Evolutionary conservation across 192 early-diverging fungal species (phyloP), one percentile per base, ranked within the genome.

Genomic region (Geosiphon pyriformis): DNA sequence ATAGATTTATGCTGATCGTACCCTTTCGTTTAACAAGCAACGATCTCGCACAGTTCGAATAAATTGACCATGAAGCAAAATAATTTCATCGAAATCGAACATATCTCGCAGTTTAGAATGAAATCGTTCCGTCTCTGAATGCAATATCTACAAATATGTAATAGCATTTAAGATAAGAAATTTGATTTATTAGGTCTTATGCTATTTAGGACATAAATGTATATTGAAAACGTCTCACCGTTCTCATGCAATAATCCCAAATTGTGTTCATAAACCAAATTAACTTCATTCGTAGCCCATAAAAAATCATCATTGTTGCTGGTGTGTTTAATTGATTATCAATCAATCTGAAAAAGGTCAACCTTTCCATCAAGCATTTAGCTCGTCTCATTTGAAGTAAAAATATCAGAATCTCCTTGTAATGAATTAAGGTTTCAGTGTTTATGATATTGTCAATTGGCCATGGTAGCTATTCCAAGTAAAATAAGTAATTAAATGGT

Each of bases 201-300:
- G n/a, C n/a, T n/a, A n/a, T n/a, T n/a, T n/a, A 60, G 6, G 25
- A 30, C 33, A 37, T 37, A 6, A 1, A n/a, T n/a, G 33, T 34
- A 46, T 11, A 10, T 59, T n/a, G n/a, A n/a, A n/a, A n/a, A n/a
- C n/a, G n/a, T 23, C 67, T 57, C 55, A 75, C 76, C 35, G 74
- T 78, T 12, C 70, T 75, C 70, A 78, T 70, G 10, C 71, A 48
- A 53, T 78, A 78, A 51, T 69, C 64, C 67, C 71, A 75, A 54
- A 78, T 56, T 25, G 62, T 59, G 52, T 78, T 75, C 3, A 78
- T 35, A 69, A 78, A 78, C 76, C 76, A 78, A 23, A 78, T 63
- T 8, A 78, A 61, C 3, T 72, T 68, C 56, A 75, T 62, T 22
- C 76, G 54, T 7, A 78, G 25, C 0, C 67, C 68, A 70, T 78